Evolutionary conservation across 2,329 filamentous ascomycete genomes (phyloP), one percentile per base, ranked within the genome.

Genomic region (Fusarium buharicum): DNA sequence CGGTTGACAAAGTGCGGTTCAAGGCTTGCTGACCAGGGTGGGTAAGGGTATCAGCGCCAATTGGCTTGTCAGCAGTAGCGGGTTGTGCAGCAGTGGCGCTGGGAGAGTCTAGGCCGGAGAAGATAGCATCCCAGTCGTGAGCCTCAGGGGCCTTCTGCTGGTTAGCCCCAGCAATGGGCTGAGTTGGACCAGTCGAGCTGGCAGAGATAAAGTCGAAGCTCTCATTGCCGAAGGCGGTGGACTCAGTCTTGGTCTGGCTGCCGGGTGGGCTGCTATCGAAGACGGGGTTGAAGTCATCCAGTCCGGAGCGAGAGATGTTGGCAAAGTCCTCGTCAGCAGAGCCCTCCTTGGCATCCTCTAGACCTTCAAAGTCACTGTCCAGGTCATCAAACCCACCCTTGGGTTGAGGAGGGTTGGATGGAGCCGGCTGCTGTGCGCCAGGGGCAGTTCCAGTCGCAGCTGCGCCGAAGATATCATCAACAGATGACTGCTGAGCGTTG

Each of bases 51-150:
- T 22, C 20, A 6, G 4, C 20, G 20, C 20, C 20, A 6, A 8
- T 55, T 33, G 22, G 22, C 22, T 24, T 24, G 22, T 24, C 22
- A 24, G 22, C 22, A 24, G 22, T 8, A 24, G 22, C 50, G 22
- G 68, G 47, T n/a, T 55, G 59, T 2, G 71, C 56, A 44, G 75
- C 66, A 59, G 73, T 59, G 38, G 75, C 68, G 55, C 70, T 72
- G 39, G 84, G 77, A 2, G 83, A 84, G 68, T 94, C 90, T 8
- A 96, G 80, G 22, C 89, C 89, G 2, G 91, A 90, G 77, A 98
- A 98, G 51, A 98, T 92, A 34, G 92, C 90, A 71, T 98, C 94
- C 95, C 95, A 98, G 74, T 98, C 94, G 68, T 96, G 90, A 30
- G 80, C 78, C 13, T 85, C 84, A 0, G 78, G 68, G 24, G 76